Evolutionary conservation across 169 alveolate species (phyloP).

Genomic region (Amoebophrya sp.): DNA sequence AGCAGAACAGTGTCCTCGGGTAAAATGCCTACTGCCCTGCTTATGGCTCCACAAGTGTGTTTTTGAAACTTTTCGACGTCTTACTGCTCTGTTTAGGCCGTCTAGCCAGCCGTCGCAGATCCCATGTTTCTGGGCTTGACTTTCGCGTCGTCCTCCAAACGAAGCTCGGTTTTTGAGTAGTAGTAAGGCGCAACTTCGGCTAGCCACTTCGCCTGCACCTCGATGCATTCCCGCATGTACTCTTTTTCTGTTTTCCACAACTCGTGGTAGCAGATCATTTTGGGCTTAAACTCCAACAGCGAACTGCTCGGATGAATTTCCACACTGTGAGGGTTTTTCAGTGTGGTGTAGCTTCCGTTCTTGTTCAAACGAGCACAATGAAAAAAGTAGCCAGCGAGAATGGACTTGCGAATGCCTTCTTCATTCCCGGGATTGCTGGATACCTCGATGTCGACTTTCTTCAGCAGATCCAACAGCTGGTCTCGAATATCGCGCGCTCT

Average conservation of each 20-base stretch:
- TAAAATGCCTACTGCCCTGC: no score
- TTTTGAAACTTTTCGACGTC: no score
- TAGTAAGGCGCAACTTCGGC: background rate
- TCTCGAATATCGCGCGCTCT: conserved; percentile 96
- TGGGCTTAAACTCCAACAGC: background rate
- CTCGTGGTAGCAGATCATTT: background rate
- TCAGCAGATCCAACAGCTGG: conserved; percentile 78
- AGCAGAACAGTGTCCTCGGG: no score
- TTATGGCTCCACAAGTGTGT: no score
- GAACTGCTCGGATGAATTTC: background rate
- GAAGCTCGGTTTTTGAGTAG: background rate
- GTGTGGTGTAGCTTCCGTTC: background rate
- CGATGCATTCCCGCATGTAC: background rate
- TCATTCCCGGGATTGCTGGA: background rate
- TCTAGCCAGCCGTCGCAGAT: no score
- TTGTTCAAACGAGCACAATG: background rate
- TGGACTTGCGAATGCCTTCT: background rate
- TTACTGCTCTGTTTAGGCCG: no score
- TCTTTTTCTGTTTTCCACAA: background rate
- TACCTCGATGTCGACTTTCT: conserved; percentile 54
- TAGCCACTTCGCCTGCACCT: background rate
- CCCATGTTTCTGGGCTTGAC: background rate
- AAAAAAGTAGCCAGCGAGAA: background rate
- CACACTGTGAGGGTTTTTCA: background rate
- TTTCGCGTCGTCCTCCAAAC: background rate